These are phyloP conservation scores for Geotrichum restrictum DNA, from an alignment of 1,139 yeast genomes.

Conservation along the genomic window DNA sequence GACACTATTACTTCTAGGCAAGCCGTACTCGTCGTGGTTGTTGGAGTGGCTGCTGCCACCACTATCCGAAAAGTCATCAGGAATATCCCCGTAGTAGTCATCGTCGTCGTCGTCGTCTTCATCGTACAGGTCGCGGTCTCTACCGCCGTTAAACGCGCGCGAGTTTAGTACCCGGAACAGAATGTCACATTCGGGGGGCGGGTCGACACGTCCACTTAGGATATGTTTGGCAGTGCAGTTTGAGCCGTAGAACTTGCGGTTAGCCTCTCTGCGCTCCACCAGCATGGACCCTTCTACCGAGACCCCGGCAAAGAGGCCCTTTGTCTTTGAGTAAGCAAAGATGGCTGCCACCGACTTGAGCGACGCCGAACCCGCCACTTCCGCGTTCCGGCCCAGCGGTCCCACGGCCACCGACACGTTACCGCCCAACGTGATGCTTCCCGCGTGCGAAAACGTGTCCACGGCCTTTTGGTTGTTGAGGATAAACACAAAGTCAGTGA, in stretches of 20 bases:
- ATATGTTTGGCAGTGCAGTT: constrained; percentile 81
- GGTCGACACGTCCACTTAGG: constrained; percentile 77
- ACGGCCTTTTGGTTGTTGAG: constrained; percentile 85
- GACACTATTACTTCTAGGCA: not conserved
- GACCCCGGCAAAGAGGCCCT: constrained; percentile 95
- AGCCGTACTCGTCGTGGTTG: not conserved
- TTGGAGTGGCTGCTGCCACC: constrained; percentile 29
- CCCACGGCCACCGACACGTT: constrained; percentile 97
- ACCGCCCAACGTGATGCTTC: constrained; percentile 93
- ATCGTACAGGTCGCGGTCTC: not conserved
- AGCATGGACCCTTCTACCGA: constrained; percentile 95
- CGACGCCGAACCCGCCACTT: constrained; percentile 95
- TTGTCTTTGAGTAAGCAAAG: constrained; percentile 89
- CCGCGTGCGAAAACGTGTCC: constrained; percentile 88
- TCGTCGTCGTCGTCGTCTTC: constrained; percentile 55
- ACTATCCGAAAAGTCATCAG: constrained; percentile 44
- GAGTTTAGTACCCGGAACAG: constrained; percentile 82
- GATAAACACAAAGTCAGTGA: constrained; percentile 94
- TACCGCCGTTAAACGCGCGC: constrained; percentile 69
- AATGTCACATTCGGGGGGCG: constrained; percentile 92
- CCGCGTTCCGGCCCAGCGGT: constrained; percentile 95
- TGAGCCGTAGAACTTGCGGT: constrained; percentile 86
- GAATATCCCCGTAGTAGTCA: constrained; percentile 69
- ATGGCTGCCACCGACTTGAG: constrained; percentile 84
- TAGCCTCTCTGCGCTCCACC: constrained; percentile 93